These are phyloP conservation scores for Russula emetica DNA, from an alignment of 768 basidiomycete genomes.

Conservation along the genomic window DNA sequence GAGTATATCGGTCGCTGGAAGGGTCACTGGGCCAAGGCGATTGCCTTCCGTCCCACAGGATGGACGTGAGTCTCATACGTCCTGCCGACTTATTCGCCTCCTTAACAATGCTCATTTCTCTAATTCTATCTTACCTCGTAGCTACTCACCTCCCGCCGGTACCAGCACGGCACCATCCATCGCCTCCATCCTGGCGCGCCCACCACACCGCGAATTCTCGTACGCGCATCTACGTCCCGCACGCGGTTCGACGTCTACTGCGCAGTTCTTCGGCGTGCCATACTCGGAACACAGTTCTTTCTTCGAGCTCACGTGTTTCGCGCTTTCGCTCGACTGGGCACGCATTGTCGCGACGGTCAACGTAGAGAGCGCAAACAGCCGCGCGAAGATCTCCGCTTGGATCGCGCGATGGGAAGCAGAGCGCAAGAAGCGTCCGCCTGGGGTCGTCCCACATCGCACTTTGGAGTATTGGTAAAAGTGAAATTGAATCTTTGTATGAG, in stretches of 20 bases:
- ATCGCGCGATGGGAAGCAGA: slow-evolving; percentile 85
- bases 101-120: background rate
- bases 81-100: slow-evolving; percentile 7
- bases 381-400: slow-evolving; percentile 88
- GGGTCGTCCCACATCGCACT: slow-evolving; percentile 38
- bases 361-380: slow-evolving; percentile 63
- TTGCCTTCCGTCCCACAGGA: slow-evolving; percentile 91
- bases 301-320: slow-evolving; percentile 93
- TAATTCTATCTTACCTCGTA: slow-evolving; percentile 31
- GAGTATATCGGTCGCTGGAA: slow-evolving; percentile 72
- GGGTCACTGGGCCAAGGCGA: slow-evolving; percentile 60
- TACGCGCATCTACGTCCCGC: slow-evolving; percentile 61
- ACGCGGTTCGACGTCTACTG: slow-evolving; percentile 61
- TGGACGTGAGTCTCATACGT: slow-evolving; percentile 71
- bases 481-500: background rate
- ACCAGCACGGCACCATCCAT: slow-evolving; percentile 61
- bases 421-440: slow-evolving; percentile 50
- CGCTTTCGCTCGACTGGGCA: slow-evolving; percentile 77
- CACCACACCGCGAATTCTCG: slow-evolving; percentile 66
- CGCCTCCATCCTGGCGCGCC: slow-evolving; percentile 58
- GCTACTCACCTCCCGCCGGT: slow-evolving; percentile 64
- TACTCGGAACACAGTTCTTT: slow-evolving; percentile 98
- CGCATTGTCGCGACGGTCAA: slow-evolving; percentile 97
- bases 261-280: slow-evolving; percentile 78
- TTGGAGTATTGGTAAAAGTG: slow-evolving; percentile 49